Conservation (phyloP, 352 stramenopile genomes). For the Lagenidium giganteum region DNA sequence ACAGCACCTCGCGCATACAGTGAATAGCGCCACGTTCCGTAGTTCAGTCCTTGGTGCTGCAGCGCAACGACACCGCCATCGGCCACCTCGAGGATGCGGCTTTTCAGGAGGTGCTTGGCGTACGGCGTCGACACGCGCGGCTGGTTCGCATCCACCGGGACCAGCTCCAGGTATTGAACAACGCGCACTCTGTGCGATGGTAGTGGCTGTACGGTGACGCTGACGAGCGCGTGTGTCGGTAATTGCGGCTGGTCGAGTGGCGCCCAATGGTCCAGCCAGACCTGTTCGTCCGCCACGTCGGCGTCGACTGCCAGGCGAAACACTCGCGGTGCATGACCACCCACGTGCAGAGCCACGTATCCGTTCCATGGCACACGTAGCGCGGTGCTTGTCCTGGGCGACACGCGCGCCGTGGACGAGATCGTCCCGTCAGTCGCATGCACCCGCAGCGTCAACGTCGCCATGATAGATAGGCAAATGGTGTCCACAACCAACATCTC, state of each 20-base stretch:
- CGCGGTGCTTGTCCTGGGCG: too few species aligned
- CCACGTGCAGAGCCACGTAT: too few species aligned
- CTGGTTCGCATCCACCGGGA: conserved; percentile 22
- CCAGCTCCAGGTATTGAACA: conserved; percentile 37
- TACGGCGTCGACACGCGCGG: conserved; percentile 29
- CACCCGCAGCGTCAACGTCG: conserved; percentile 5
- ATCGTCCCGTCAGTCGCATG: too few species aligned
- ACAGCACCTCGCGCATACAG: conserved; percentile 29
- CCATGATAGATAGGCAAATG: conserved; percentile 1
- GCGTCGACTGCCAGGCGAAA: conserved; percentile 30
- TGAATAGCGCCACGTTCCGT: conserved; percentile 38
- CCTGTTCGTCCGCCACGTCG: background rate
- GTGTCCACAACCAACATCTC: too few species aligned
- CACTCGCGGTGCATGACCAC: too few species aligned
- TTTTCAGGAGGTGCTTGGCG: conserved; percentile 32
- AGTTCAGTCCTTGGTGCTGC: conserved; percentile 33
- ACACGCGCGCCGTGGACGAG: too few species aligned
- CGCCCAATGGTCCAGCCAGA: conserved; percentile 53
- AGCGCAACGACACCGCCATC: conserved; percentile 18
- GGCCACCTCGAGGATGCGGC: too few species aligned
- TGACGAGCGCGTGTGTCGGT: background rate
- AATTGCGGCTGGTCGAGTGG: too few species aligned
- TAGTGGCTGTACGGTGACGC: conserved; percentile 4
- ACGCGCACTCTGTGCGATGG: conserved; percentile 13
- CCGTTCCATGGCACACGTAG: too few species aligned